A percentile compares a stretch with the other conserved stretches of the same genome.
These are phyloP conservation scores for Bimuria novae-zelandiae DNA, from an alignment of 2,329 filamentous ascomycete species.

Conservation along the genomic window DNA sequence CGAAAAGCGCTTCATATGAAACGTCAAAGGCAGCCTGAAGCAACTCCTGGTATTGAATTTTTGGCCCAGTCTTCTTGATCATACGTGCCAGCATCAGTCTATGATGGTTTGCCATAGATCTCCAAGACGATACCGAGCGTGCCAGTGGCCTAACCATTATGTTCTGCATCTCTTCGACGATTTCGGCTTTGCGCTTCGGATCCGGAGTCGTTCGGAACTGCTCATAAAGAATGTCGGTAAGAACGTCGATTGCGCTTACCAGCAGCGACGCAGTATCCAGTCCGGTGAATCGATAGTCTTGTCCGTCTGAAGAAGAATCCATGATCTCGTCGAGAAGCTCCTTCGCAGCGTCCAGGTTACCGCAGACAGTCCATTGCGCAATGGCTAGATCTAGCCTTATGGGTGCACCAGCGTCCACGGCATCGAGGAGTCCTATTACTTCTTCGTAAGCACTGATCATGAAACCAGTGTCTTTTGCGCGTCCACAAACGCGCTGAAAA, in stretches of 20 bases:
- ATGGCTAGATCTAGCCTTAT: neutral
- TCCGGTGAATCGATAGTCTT: neutral
- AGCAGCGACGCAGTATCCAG: neutral
- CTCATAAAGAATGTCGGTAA: neutral
- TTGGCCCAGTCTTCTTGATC: neutral
- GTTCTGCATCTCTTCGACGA: neutral
- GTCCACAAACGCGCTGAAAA: conserved; percentile 1
- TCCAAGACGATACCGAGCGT: neutral
- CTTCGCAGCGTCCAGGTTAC: neutral
- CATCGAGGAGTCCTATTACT: neutral
- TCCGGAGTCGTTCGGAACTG: neutral
- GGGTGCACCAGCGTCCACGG: conserved; percentile 1
- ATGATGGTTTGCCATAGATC: neutral
- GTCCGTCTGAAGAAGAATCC: neutral
- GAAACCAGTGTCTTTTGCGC: neutral
- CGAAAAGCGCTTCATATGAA: neutral
- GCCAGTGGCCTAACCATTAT: neutral
- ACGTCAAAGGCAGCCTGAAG: neutral
- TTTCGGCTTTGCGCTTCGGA: neutral
- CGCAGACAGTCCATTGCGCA: neutral
- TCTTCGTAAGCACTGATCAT: conserved; percentile 1
- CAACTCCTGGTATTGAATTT: neutral
- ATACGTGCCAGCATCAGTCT: neutral
- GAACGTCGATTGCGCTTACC: neutral
- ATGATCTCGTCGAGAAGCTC: neutral